Evolutionary conservation across 805 yeast species (phyloP), one percentile per base, ranked within the genome.

Genomic region (Candida vartiovaarae): DNA sequence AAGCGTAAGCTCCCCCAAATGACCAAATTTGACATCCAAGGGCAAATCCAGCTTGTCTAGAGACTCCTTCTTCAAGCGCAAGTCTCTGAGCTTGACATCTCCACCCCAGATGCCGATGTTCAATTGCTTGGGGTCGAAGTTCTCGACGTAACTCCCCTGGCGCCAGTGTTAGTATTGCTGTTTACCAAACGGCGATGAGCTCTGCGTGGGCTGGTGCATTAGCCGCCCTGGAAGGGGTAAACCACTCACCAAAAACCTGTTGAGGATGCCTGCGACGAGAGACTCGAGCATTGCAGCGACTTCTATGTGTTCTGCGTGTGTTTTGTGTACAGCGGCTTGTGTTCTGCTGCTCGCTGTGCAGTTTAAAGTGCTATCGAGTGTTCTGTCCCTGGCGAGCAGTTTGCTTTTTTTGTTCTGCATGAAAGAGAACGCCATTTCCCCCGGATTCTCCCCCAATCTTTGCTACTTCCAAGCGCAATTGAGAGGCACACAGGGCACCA

Each of bases 101-200:
- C 99, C 99, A 56, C 89, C 79, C 96, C 98, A 90, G 31, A 93
- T 89, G 5, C 98, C 99, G 43, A 93, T 90, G 55, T 93, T 90
- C 56, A 93, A 68, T 59, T 93, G 96, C 53, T 85, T 86, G 15
- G 98, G 89, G 66, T 93, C 99, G 63, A 93, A 93, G 64, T 95
- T 86, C 65, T 95, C 95, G 39, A 91, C 89, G 62, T 89, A 88
- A 29, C 78, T 71, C 2, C 88, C 88, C 54, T 61, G 27, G 11
- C 28, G 5, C 23, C 1, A 5, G 27, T 38, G 53, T 48, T 47
- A 50, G 47, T 38, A 40, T 24, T 8, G 3, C n/a, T 5, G 8
- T 11, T 8, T 24, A 32, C 8, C 26, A 3, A 7, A 8, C 33
- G 9, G 30, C 10, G 36, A 38, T n/a, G 23, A 30, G 15, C 23